Conservation (phyloP, 2,329 filamentous ascomycete species). For the Thielaviopsis musarum region DNA sequence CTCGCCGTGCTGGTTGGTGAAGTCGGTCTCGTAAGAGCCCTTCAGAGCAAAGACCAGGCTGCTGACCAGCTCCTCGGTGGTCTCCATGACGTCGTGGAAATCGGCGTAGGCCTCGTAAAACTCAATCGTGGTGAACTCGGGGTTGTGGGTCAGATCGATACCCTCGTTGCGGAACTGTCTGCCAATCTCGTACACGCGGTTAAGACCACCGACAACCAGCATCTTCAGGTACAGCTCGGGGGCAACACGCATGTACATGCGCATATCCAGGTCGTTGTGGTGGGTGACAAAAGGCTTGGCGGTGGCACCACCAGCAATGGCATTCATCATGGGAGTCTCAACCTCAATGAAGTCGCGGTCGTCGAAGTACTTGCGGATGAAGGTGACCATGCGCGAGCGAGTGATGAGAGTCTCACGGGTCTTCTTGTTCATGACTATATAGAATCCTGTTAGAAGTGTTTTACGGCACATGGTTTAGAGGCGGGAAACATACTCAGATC, state of each 20-base stretch:
- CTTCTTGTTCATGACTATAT: constrained; percentile 65
- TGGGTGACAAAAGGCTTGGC: constrained; percentile 86
- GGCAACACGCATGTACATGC: constrained; percentile 87
- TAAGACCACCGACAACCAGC: constrained; percentile 80
- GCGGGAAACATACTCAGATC: constrained; percentile 44
- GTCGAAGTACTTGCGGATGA: constrained; percentile 80
- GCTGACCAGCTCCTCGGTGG: constrained; percentile 87
- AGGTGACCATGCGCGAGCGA: constrained; percentile 63
- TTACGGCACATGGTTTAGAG: not conserved
- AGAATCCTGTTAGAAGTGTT: too few relatives aligned
- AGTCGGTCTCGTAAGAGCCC: constrained; percentile 70
- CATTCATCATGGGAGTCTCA: constrained; percentile 94
- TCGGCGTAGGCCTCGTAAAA: constrained; percentile 94
- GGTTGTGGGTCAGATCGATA: constrained; percentile 58
- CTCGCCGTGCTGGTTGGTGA: constrained; percentile 74
- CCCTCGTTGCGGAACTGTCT: constrained; percentile 92
- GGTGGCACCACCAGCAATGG: constrained; percentile 87
- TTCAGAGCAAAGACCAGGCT: constrained; percentile 77
- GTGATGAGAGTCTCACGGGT: constrained; percentile 72
- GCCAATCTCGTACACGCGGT: constrained; percentile 90
- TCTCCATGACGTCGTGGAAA: constrained; percentile 76
- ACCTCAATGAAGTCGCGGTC: constrained; percentile 80
- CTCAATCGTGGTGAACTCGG: constrained; percentile 93
- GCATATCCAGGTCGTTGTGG: constrained; percentile 90
- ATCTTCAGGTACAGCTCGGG: constrained; percentile 96